Evolutionary conservation across 163 green algal species (phyloP).

Genomic region (Chloromonas sp.): DNA sequence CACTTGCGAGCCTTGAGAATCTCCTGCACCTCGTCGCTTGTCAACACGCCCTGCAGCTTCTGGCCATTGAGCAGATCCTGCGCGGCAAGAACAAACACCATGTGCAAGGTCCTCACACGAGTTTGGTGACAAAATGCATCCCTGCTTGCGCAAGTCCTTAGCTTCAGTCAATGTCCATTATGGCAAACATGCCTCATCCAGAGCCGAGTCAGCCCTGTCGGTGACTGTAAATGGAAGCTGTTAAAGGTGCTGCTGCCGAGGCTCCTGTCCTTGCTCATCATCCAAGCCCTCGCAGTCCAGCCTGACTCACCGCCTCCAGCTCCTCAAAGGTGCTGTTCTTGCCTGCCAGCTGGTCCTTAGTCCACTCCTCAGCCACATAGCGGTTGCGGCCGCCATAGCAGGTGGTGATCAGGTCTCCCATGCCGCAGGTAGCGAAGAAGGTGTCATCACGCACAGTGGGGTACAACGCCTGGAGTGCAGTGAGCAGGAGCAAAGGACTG

Average conservation of each 20-base stretch:
- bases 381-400: conserved; percentile 54
- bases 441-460: conserved; percentile 59
- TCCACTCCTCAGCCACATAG: background rate
- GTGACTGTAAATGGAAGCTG: no score
- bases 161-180: no score
- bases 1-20: conserved; percentile 30
- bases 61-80: conserved; percentile 63
- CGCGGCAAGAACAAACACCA: background rate
- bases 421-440: conserved; percentile 55
- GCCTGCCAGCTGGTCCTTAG: background rate
- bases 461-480: background rate
- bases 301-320: background rate
- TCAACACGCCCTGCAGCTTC: conserved; percentile 82
- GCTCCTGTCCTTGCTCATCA: no score
- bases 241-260: no score
- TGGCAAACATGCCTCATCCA: no score
- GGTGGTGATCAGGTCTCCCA: conserved; percentile 73
- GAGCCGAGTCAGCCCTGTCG: no score
- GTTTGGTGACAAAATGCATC: no score
- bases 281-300: no score
- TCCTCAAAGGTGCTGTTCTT: background rate
- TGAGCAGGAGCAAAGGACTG: background rate
- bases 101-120: no score
- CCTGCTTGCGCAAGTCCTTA: no score
- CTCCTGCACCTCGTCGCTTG: conserved; percentile 67